Evolutionary conservation across 495 filamentous ascomycete species (phyloP), one percentile per base, ranked within the genome.

Genomic region (Penicillium lagena): DNA sequence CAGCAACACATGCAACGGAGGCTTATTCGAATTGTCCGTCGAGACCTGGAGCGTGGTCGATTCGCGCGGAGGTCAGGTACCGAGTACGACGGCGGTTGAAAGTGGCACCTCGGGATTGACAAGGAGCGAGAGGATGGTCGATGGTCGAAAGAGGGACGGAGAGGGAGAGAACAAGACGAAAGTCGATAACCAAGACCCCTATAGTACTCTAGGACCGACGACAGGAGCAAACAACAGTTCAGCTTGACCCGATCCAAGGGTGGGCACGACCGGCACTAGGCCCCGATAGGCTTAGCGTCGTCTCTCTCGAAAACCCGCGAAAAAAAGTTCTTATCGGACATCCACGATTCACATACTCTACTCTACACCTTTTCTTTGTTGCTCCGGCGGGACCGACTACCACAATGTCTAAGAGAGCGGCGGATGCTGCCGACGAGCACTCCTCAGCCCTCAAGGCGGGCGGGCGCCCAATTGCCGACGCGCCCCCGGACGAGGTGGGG

Each of bases 371-470:
- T 12, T 22, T 4, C 4, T 22, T 22, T 3, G 2, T 22, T 22
- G 22, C 22, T 22, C 22, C 22, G 22, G 22, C 3, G 22, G 4
- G 22, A 22, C 6, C 0, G 22, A 4, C 22, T 4, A 22, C 22
- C 54, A 76, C 44, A 44, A 90, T 90, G 86, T 81, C 80, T 9
- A 90, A 89, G 67, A 76, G 86, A 60, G 63, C 76, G 17, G 81
- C 70, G 32, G 76, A 86, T 52, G 70, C 78, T 34, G 52, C 57
- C 13, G 77, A 72, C n/a, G 68, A 72, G 22, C 75, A 74, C 35
- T 63, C 67, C 38, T 65, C 66, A 28, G 74, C 83, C 42, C 75
- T 87, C 49, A 90, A 89, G 70, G 78, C 75, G 46, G 83, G 85
- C 37, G 80, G 77, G 41, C 75, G 86, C 39, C 85, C 83, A 53